Base-by-base conservation (phyloP, 164 flowering plant species). In the Aristolochia californica region DNA sequence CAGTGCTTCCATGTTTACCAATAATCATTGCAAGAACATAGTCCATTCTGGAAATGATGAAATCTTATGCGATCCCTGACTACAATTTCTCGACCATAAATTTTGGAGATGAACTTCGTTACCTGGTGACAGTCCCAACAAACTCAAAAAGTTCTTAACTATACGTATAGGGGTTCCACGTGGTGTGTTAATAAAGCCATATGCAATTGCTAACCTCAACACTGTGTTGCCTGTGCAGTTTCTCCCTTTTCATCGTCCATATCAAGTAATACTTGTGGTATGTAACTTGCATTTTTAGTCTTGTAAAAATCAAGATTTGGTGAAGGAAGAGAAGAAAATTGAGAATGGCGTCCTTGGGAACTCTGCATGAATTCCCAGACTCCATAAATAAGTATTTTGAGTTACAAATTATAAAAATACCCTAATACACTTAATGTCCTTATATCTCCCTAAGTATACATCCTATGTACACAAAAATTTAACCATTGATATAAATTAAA, bases 131-230 rank as follows among this genome's bases (percentile, higher is more conserved):
- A 81, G 63, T 81, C 85, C 43, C 65, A 57, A 57, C 80, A 80
- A 12, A 80, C 75, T 25, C 85, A 71, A 52, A 80, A 68, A 52
- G n/a, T 80, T 80, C 68, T 81, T 81, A 64, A 78, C 70, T n/a
- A 81, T 67, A 2, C 78, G 69, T 18, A 81, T 70, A 12, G 71
- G 56, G 17, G 78, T 73, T 52, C 79, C 69, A 21, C 72, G 75
- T 43, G 57, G 8, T 50, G 82, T 76, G 62, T 68, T 71, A 16
- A 81, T 68, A 53, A 81, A 59, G 26, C 81, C 83, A 54, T 72
- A 80, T 49, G 80, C 76, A 62, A 81, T 74, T 0, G 85, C 80
- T 21, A 76, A 61, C 70, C 75, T 80, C 67, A 80, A 56, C 82
- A 74, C 30, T 78, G 82, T 59, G 55, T 65, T 55, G 65, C 63